These are phyloP conservation scores for Aspergillus egyptiacus DNA, from an alignment of 495 filamentous ascomycete genomes.

Conservation along the genomic window DNA sequence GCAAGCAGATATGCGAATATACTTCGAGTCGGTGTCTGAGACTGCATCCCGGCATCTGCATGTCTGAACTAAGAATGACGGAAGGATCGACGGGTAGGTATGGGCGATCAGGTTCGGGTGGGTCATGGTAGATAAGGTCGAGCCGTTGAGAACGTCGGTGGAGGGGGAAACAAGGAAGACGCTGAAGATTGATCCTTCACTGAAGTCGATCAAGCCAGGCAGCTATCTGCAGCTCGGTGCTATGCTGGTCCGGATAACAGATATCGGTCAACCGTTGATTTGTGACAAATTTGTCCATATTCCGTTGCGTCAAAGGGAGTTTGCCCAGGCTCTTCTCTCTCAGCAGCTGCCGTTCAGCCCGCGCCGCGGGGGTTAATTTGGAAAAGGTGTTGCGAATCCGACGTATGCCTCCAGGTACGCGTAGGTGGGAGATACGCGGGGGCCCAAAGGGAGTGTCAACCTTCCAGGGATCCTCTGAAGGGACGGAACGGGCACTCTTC, in stretches of 20 bases:
- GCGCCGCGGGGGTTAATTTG: conserved; percentile 31
- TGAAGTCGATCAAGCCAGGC: conserved; percentile 61
- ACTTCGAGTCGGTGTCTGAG: not conserved
- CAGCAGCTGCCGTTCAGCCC: conserved; percentile 37
- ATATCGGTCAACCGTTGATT: conserved; percentile 48
- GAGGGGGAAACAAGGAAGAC: not conserved
- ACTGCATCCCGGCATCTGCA: not conserved
- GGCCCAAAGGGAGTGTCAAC: conserved; percentile 38
- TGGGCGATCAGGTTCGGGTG: not conserved
- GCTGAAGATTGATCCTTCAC: not conserved
- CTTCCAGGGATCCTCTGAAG: conserved; percentile 31
- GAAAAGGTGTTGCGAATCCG: conserved; percentile 36
- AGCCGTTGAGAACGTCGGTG: not conserved
- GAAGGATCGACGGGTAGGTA: not conserved
- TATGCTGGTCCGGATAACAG: conserved; percentile 48
- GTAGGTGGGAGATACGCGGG: conserved; percentile 28
- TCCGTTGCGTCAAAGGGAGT: conserved; percentile 38
- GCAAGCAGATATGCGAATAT: conserved; percentile 6
- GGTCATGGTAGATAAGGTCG: not conserved
- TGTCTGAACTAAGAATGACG: not conserved
- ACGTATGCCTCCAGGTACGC: conserved; percentile 30
- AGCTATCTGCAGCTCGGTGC: conserved; percentile 58
- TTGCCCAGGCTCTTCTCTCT: conserved; percentile 39
- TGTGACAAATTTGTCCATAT: conserved; percentile 40
- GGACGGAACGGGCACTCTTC: conserved; percentile 23